Base-by-base conservation (phyloP, 108 stramenopile genomes). In the Nitzschia palea region DNA sequence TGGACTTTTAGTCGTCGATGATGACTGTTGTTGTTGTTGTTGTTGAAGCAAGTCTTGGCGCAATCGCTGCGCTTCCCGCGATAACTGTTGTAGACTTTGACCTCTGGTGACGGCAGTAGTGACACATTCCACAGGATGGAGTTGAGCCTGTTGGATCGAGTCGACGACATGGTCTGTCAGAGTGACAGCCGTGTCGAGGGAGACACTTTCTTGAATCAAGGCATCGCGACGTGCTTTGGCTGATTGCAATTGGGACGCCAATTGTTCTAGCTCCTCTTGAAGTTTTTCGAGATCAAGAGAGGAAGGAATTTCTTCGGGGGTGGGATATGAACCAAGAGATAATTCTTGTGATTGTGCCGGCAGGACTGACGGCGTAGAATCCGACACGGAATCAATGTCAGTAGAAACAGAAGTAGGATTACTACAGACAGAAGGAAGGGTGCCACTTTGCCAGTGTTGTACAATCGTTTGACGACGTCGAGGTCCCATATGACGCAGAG, bases 391-490 rank as follows among this genome's bases (percentile, higher is more conserved):
- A 15, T 29, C 55, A 6, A 4, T 29, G 4, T 55, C 31, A 28
- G 4, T 55, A 28, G 5, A 22, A 4, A 3, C 5, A 9, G 5
- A 28, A 17, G 4, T 27, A 3, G 5, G 27, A 5, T 28, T 29
- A n/a, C n/a, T n/a, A n/a, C n/a, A n/a, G n/a, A n/a, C 28, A 55
- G 27, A 55, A 33, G 42, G 9, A 42, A 22, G n/a, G n/a, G n/a
- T n/a, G n/a, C n/a, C n/a, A n/a, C n/a, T n/a, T n/a, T n/a, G n/a
- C n/a, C n/a, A 45, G 33, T 27, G 35, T 20, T 80, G 67, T 4
- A 87, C 28, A 37, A 87, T 70, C 47, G 66, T 71, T 45, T 78
- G 67, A 14, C 83, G 78, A 40, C 77, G 72, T 20, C 76, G 71
- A 20, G 79, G 81, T n/a, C 67, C 45, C 73, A 59, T 66, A 15